Evolutionary conservation across 805 yeast species (phyloP).

Genomic region (Nakazawaea anatomiae): DNA sequence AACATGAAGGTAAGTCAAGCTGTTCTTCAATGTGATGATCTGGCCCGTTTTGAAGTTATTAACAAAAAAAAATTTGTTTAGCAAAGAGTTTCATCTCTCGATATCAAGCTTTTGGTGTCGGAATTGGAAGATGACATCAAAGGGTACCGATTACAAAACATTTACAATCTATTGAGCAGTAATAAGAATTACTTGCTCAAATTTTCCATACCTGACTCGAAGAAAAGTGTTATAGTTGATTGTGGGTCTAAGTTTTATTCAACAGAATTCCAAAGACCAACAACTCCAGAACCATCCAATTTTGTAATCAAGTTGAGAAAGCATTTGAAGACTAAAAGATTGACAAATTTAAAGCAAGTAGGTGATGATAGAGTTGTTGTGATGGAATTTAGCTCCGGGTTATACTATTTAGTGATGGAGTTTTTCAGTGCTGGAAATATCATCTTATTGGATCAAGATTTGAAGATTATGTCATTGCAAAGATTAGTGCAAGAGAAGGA

Average conservation of each 20-base stretch:
- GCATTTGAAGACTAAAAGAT: constrained; percentile 74
- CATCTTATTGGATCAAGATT: constrained; percentile 63
- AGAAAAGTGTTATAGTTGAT: constrained; percentile 68
- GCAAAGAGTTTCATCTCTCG: constrained; percentile 86
- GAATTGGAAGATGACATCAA: constrained; percentile 57
- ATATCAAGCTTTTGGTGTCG: constrained; percentile 60
- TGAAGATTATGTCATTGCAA: constrained; percentile 65
- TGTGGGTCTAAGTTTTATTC: constrained; percentile 79
- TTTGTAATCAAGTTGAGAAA: constrained; percentile 84
- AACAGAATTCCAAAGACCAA: constrained; percentile 76
- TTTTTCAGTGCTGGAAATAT: constrained; percentile 95
- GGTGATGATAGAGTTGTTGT: constrained; percentile 81
- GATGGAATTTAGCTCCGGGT: constrained; percentile 78
- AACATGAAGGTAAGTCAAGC: constrained; percentile 6
- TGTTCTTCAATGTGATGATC: not conserved
- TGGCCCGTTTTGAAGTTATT: not conserved
- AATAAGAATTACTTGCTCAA: constrained; percentile 70
- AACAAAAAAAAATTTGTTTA: constrained; percentile 19
- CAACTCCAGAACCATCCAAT: constrained; percentile 76
- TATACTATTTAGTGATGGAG: constrained; percentile 73
- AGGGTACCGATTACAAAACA: constrained; percentile 73
- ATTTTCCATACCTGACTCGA: constrained; percentile 80
- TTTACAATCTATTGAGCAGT: constrained; percentile 73
- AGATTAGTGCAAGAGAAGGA: constrained; percentile 74
- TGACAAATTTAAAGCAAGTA: constrained; percentile 68